Evolutionary conservation across 352 stramenopile species (phyloP), one percentile per base, ranked within the genome.

Genomic region (Blastocystis sp.): DNA sequence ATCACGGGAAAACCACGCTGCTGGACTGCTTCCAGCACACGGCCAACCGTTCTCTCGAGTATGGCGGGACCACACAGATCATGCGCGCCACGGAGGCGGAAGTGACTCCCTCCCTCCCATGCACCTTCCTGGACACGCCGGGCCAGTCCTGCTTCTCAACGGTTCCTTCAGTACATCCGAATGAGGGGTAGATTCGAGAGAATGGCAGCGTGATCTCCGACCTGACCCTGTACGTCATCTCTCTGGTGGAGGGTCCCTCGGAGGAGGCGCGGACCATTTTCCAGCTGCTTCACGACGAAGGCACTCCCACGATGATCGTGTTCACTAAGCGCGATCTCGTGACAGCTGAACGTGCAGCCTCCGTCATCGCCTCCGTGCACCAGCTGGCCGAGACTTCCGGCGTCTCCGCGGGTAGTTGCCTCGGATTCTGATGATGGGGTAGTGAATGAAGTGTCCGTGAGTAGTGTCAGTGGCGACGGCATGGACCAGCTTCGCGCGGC

Each of bases 271-370:
- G 61, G 2, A 5, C 28, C 53, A 84, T 84, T 45, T 67, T 84
- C 28, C 41, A 66, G 41, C 74, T 69, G 38, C n/a, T 84, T 2
- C 67, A 70, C 14, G 53, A 66, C 7, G 66, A 84, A 11, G 23
- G 23, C 9, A 34, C 48, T 5, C 74, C 74, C 41, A 40, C 69
- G 34, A 45, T 84, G 38, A 48, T 84, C 28, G 74, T 84, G 21
- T 84, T 84, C 10, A 84, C 74, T 10, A 84, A 84, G 60, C 67
- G 74, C 61, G 74, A 84, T 67, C 28, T 84, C 1, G 74, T 84
- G 40, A 53, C 74, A 1, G 56, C 65, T 11, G 45, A 69, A 34
- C 53, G 74, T 9, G 53, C 23, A 52, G 38, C 67, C 3, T 67
- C 52, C 2, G 38, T 84, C 21, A 61, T 53, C 7, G 34, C 34